Conservation (phyloP, 352 stramenopile genomes). For the Saprolegnia parasitica region DNA sequence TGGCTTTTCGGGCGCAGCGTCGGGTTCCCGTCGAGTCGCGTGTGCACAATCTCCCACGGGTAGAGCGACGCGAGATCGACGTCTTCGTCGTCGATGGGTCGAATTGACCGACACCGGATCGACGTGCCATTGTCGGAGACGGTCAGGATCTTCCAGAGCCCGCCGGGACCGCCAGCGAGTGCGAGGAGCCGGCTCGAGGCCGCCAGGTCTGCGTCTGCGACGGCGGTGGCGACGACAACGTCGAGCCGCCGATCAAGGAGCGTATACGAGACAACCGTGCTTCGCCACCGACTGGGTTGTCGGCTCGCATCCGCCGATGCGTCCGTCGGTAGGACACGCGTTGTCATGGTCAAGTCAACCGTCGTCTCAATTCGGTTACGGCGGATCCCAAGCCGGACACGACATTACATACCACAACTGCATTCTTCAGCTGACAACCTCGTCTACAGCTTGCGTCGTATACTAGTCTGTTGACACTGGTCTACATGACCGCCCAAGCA, state of each 20-base stretch:
- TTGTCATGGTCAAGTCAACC: too few species aligned
- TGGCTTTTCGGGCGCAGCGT: constrained; percentile 2
- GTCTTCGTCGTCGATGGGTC: not conserved
- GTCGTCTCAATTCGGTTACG: too few species aligned
- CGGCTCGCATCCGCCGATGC: too few species aligned
- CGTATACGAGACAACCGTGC: not conserved
- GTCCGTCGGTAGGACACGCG: too few species aligned
- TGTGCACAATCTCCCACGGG: not conserved
- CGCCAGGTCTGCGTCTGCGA: not conserved
- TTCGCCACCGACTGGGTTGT: not conserved
- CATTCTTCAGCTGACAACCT: too few species aligned
- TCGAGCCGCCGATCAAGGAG: not conserved
- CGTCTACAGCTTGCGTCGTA: too few species aligned
- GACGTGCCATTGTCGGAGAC: not conserved
- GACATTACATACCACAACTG: too few species aligned
- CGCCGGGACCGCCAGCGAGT: not conserved
- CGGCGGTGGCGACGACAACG: not conserved
- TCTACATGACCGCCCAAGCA: too few species aligned
- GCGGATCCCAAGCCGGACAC: too few species aligned
- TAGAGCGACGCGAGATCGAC: not conserved
- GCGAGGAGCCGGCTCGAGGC: not conserved
- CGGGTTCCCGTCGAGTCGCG: not conserved
- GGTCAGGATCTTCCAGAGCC: not conserved
- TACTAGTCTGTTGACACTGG: too few species aligned
- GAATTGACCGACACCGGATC: not conserved